phyloP scores from a whole-genome alignment of 73 alveolate species.

The Loxodes magnus region DNA sequence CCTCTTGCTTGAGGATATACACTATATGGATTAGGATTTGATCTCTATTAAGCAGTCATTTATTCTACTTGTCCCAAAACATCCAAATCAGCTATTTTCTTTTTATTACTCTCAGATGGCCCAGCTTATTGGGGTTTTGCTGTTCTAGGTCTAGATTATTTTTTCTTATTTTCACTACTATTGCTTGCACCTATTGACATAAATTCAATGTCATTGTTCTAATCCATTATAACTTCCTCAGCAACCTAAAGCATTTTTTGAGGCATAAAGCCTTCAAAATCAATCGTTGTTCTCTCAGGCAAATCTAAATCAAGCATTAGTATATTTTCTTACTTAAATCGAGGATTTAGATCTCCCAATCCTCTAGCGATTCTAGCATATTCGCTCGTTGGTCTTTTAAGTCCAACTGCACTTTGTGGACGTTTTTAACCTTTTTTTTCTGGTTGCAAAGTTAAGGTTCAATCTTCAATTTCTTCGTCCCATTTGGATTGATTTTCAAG shows the following conservation, averaged over 20 bases:
- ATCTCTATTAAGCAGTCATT: no score
- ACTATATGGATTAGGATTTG: no score
- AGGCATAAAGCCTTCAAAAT: constrained; percentile 52
- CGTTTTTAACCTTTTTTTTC: constrained; percentile 20
- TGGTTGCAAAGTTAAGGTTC: constrained; percentile 28
- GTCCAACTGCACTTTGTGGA: constrained; percentile 60
- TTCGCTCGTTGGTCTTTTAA: constrained; percentile 69
- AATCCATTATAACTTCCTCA: background rate
- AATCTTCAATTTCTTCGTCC: constrained; percentile 72
- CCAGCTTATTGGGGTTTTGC: no score
- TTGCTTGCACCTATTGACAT: no score
- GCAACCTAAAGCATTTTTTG: constrained; percentile 17
- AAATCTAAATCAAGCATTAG: constrained; percentile 51
- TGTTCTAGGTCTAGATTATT: no score
- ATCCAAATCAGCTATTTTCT: no score
- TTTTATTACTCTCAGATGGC: no score
- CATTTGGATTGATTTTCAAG: constrained; percentile 54
- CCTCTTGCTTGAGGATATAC: no score
- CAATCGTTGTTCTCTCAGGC: constrained; percentile 78
- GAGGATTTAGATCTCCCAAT: constrained; percentile 73
- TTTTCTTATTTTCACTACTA: no score
- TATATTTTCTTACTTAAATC: constrained; percentile 63
- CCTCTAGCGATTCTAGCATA: constrained; percentile 64
- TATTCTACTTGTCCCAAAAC: no score
- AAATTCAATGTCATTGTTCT: no score